phyloP scores from a whole-genome alignment of 2,329 filamentous ascomycete genomes.

The Talaromyces sp. region DNA sequence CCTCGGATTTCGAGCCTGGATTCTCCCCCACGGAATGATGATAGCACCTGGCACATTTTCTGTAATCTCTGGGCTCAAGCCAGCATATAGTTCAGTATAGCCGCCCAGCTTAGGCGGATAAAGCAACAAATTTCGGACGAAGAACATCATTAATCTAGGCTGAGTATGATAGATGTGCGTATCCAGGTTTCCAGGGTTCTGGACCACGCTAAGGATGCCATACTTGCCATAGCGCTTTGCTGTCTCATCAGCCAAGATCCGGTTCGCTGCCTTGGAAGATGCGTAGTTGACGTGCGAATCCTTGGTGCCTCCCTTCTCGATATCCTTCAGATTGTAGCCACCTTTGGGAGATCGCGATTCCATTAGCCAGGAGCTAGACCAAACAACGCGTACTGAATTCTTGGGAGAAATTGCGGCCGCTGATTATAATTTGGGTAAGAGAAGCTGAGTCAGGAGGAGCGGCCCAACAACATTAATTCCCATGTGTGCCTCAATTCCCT shows the following conservation, averaged over 20 bases:
- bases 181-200: not conserved
- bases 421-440: conserved; percentile 30
- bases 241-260: not conserved
- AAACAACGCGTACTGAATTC: conserved; percentile 37
- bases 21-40: not conserved
- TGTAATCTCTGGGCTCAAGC: conserved; percentile 2
- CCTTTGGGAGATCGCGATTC: conserved; percentile 1
- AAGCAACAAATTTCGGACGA: not conserved
- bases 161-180: not conserved
- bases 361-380: conserved; percentile 22
- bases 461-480: conserved; percentile 42
- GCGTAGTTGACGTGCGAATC: not conserved
- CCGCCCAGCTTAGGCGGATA: conserved; percentile 1
- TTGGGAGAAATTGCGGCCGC: conserved; percentile 7
- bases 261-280: not conserved
- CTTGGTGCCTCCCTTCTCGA: not conserved
- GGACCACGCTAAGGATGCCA: conserved; percentile 3
- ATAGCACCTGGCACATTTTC: not conserved
- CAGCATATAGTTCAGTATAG: conserved; percentile 7
- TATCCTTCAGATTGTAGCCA: not conserved
- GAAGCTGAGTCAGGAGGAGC: conserved; percentile 39
- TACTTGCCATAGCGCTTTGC: not conserved
- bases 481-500: conserved; percentile 37
- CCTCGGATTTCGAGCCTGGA: conserved; percentile 1
- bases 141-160: conserved; percentile 7